Conservation (phyloP, 164 flowering plant genomes). For the Stephania yunnanensis region DNA sequence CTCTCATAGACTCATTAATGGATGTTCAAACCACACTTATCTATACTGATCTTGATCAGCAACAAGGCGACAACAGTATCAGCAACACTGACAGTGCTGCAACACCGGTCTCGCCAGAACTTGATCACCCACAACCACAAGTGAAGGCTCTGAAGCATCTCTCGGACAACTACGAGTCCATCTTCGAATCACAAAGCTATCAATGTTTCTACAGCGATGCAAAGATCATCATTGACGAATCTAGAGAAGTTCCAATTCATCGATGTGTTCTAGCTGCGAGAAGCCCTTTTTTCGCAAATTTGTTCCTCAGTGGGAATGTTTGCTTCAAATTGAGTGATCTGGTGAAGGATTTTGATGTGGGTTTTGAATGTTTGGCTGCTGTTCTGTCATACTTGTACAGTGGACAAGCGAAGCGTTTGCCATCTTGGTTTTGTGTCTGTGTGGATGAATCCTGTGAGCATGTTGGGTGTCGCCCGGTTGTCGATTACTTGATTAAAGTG, state of each 20-base stretch:
- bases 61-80: not conserved
- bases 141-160: conserved; percentile 39
- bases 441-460: conserved; percentile 64
- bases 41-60: not conserved
- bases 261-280: conserved; percentile 58
- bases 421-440: conserved; percentile 47
- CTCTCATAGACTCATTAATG: too few species aligned
- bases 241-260: conserved; percentile 51
- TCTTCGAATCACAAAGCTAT: conserved; percentile 26
- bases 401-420: conserved; percentile 43
- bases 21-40: not conserved
- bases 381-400: conserved; percentile 63
- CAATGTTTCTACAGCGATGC: conserved; percentile 52
- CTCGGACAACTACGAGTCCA: conserved; percentile 40
- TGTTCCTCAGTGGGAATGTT: conserved; percentile 26
- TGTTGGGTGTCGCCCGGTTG: conserved; percentile 51
- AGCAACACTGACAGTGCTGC: not conserved
- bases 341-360: conserved; percentile 45
- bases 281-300: conserved; percentile 44
- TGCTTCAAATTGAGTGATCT: conserved; percentile 51
- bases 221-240: conserved; percentile 28
- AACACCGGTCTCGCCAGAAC: not conserved
- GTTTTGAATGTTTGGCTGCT: conserved; percentile 43
- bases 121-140: conserved; percentile 28
- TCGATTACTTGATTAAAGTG: conserved; percentile 59